These are phyloP conservation scores for Euphorbia pulcherrima DNA, from an alignment of 345 rosid genomes.

Conservation along the genomic window DNA sequence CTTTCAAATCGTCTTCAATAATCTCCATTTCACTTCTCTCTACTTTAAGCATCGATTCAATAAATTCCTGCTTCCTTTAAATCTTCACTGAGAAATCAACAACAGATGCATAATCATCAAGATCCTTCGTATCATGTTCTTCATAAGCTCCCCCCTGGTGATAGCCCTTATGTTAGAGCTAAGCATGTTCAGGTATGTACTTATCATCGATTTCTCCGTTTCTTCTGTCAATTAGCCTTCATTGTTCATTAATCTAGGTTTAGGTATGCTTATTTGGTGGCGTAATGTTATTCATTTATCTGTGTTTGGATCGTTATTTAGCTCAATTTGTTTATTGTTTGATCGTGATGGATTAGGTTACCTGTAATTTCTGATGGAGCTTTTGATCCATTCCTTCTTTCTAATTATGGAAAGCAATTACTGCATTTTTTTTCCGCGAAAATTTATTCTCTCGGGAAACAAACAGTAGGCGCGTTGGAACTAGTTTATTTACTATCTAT, in stretches of 20 bases:
- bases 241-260: no score
- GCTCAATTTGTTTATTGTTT: neutral
- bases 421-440: neutral
- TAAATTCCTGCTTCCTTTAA: no score
- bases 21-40: neutral
- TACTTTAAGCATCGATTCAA: no score
- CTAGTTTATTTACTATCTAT: neutral
- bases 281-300: neutral
- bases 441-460: slow-evolving; percentile 5
- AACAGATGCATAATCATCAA: neutral
- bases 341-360: neutral
- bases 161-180: slow-evolving; percentile 78
- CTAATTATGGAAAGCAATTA: neutral
- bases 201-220: neutral
- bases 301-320: neutral
- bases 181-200: slow-evolving; percentile 78
- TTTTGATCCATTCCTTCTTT: no score
- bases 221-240: neutral
- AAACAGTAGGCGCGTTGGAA: neutral
- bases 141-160: slow-evolving; percentile 83
- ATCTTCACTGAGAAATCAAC: no score
- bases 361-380: neutral
- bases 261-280: neutral
- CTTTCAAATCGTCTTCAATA: neutral
- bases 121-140: slow-evolving; percentile 43